phyloP scores from a whole-genome alignment of 2,329 filamentous ascomycete genomes.

The Diaporthe aspalathi region DNA sequence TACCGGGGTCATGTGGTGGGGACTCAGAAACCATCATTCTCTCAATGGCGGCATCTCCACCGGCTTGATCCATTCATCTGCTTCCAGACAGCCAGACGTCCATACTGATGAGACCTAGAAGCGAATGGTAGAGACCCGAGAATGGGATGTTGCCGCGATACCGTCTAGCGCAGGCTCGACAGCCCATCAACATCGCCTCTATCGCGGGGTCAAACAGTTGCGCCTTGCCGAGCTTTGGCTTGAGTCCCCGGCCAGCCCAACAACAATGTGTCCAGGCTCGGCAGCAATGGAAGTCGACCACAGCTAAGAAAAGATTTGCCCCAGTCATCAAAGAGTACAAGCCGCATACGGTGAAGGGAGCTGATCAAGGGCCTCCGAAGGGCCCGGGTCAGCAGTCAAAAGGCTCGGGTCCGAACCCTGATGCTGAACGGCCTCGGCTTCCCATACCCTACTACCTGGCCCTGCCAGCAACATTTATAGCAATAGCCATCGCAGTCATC shows the following conservation, averaged over 20 bases:
- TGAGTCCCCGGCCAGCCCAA: background rate
- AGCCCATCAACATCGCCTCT: background rate
- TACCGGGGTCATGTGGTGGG: background rate
- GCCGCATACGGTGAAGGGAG: background rate
- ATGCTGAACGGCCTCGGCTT: background rate
- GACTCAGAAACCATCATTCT: background rate
- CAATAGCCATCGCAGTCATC: background rate
- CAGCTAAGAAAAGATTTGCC: background rate
- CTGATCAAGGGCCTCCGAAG: background rate
- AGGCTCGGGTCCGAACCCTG: background rate
- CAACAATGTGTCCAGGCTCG: background rate
- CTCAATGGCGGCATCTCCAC: background rate
- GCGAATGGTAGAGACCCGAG: background rate
- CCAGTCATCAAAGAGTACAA: constrained; percentile 19
- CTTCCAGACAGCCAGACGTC: background rate
- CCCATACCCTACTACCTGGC: constrained; percentile 13
- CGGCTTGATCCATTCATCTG: background rate
- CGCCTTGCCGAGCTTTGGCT: background rate
- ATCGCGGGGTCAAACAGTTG: background rate
- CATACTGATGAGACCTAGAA: background rate
- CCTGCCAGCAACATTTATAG: constrained; percentile 19
- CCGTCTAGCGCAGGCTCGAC: background rate
- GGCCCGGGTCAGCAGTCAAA: background rate
- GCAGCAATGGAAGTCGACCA: constrained; percentile 17
- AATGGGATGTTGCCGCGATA: background rate